phyloP scores from a whole-genome alignment of 805 yeast species.

The Kuraishia ogatae region DNA sequence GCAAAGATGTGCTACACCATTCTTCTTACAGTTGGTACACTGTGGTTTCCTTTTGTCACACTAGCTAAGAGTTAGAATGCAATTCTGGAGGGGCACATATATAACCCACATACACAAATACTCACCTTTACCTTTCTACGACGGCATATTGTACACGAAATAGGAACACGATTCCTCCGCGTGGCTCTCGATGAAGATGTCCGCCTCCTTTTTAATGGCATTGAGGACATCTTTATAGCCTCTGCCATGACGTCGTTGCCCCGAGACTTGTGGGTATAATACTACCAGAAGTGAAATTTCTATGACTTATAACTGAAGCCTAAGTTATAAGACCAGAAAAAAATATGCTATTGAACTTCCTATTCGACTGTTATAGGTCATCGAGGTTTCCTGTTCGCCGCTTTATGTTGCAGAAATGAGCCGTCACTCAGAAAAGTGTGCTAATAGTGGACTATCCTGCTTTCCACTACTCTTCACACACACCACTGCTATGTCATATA shows the following conservation, averaged over 20 bases:
- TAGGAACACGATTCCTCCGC: conserved; percentile 29
- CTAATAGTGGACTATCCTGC: not conserved
- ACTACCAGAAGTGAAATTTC: no score
- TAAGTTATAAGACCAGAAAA: not conserved
- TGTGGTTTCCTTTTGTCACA: conserved; percentile 41
- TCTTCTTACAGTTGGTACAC: conserved; percentile 46
- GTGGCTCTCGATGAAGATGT: conserved; percentile 5
- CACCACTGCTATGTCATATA: not conserved
- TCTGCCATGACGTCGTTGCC: not conserved
- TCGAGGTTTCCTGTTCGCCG: no score
- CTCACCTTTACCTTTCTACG: conserved; percentile 26
- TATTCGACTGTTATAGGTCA: no score
- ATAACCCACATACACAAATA: not conserved
- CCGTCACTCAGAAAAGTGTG: no score
- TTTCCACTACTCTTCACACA: not conserved
- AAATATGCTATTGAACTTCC: no score
- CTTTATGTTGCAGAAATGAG: no score
- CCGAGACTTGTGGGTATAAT: no score
- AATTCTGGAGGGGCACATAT: not conserved
- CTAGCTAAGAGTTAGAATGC: conserved; percentile 2
- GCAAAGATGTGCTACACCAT: conserved; percentile 50
- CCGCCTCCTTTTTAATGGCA: not conserved
- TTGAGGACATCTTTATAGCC: not conserved
- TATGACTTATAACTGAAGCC: not conserved
- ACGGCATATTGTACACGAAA: conserved; percentile 29